Conservation (phyloP, 176 grass and related monocot genomes). For the Pharus latifolius region DNA sequence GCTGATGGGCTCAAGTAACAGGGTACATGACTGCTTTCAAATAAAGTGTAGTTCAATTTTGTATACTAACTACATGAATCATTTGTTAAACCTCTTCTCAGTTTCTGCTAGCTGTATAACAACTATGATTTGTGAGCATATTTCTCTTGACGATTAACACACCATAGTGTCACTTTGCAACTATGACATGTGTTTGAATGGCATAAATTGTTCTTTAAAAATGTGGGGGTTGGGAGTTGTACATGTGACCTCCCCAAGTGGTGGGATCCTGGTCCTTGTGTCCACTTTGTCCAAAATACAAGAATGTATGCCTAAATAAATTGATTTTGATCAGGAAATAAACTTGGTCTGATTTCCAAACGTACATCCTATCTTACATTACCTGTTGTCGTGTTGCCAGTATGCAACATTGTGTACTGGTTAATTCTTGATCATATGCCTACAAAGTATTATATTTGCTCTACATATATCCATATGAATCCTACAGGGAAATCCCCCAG, state of each 20-base stretch:
- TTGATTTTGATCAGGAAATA: background rate
- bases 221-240: background rate
- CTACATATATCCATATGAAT: background rate
- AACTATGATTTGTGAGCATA: background rate
- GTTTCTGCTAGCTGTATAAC: background rate
- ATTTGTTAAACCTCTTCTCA: background rate
- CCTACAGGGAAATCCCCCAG: background rate
- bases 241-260: no score
- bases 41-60: background rate
- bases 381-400: background rate
- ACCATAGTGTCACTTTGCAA: background rate
- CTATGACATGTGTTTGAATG: background rate
- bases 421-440: background rate
- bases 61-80: background rate
- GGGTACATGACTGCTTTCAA: constrained; percentile 1
- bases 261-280: no score
- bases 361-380: background rate
- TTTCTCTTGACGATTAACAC: background rate
- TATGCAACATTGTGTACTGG: background rate
- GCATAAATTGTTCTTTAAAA: background rate
- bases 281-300: background rate
- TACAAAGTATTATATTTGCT: no score
- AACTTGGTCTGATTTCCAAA: background rate
- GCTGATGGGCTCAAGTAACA: constrained; percentile 53
- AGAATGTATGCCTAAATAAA: background rate